A percentile compares a stretch with the other conserved stretches of the same genome.
These are phyloP conservation scores for Zelonia costaricensis DNA, from an alignment of 208 protist genomes.

Conservation along the genomic window DNA sequence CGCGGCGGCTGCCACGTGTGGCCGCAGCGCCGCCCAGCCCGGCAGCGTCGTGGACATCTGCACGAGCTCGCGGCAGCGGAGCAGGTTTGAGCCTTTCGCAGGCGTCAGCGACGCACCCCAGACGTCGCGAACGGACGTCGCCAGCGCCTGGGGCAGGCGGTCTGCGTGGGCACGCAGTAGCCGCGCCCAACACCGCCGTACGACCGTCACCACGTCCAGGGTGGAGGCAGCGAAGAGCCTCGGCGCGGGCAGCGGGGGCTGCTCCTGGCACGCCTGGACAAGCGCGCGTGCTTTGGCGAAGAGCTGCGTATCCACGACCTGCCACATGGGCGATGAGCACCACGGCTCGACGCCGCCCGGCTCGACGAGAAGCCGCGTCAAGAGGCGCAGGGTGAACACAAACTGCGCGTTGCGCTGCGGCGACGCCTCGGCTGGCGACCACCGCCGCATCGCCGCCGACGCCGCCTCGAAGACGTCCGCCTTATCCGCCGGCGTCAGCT, in stretches of 20 bases:
- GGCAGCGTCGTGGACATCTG: conserved; percentile 8
- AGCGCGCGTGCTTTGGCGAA: conserved; percentile 1
- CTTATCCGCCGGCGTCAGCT: neutral
- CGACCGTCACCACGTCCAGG: neutral
- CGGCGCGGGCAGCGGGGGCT: neutral
- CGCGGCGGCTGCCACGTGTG: conserved; percentile 1
- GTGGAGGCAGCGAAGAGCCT: neutral
- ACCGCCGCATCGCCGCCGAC: conserved; percentile 1
- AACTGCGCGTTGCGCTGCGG: neutral
- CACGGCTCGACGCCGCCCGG: neutral
- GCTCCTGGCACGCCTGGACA: neutral
- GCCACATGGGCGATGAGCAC: conserved; percentile 1
- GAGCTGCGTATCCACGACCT: conserved; percentile 8
- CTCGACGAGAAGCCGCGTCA: conserved; percentile 7
- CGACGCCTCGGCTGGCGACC: neutral
- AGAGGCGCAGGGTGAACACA: conserved; percentile 16
- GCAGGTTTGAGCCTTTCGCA: neutral
- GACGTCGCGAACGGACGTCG: conserved; percentile 2
- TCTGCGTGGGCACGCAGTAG: conserved; percentile 3
- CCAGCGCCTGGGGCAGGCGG: conserved; percentile 1
- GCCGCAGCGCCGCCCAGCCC: conserved; percentile 22
- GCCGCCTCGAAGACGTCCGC: neutral
- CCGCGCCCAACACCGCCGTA: conserved; percentile 8
- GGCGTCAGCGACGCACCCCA: neutral
- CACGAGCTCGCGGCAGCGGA: conserved; percentile 10